These are phyloP conservation scores for Kodamaea neixiangensis DNA, from an alignment of 805 yeast species.

Conservation along the genomic window DNA sequence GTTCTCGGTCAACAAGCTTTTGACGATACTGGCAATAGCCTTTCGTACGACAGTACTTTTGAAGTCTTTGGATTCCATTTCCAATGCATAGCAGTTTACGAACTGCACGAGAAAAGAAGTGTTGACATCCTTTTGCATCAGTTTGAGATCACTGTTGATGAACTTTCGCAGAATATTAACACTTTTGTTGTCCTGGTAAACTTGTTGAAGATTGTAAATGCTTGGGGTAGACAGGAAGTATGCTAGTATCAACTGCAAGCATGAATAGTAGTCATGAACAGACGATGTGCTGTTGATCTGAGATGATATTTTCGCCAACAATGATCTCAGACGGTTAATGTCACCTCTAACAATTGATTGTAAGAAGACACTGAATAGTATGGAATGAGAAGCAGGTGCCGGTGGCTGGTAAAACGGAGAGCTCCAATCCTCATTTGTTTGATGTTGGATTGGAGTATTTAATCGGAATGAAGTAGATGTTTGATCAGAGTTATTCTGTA, in stretches of 20 bases:
- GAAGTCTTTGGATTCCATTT: neutral
- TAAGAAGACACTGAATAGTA: conserved; percentile 4
- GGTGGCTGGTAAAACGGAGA: neutral
- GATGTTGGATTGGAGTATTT: neutral
- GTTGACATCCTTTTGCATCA: neutral
- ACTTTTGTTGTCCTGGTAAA: neutral
- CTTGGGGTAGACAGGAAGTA: neutral
- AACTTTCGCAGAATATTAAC: neutral
- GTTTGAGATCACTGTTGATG: neutral
- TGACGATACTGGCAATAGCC: neutral
- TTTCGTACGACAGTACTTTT: conserved; percentile 8
- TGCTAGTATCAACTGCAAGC: neutral
- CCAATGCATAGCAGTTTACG: neutral
- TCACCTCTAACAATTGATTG: conserved; percentile 7
- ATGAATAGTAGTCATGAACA: neutral
- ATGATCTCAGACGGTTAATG: conserved; percentile 3
- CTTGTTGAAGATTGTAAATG: neutral
- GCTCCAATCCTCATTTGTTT: neutral
- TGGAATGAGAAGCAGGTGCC: neutral
- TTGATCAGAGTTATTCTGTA: too few relatives aligned
- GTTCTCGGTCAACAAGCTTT: neutral
- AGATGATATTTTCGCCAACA: neutral
- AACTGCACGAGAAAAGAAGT: neutral
- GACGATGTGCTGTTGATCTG: neutral
- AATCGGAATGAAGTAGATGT: neutral